Base-by-base conservation (phyloP, 1,284 basidiomycete species). In the Microbotryum lychnidis-dioicae region DNA sequence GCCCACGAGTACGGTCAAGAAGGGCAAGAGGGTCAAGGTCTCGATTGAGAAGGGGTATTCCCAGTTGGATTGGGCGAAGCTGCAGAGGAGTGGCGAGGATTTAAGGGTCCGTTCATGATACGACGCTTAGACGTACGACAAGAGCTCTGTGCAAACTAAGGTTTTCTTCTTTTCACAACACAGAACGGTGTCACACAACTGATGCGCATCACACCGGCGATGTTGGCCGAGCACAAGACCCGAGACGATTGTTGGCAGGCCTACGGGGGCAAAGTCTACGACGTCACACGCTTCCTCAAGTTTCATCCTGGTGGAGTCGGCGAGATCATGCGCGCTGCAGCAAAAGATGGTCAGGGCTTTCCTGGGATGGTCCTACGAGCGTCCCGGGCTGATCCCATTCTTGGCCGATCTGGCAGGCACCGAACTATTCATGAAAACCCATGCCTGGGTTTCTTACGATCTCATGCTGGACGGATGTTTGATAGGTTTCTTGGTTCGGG, bases 291-390 rank as follows among this genome's bases (percentile, higher is more conserved):
- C 0, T 98, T 97, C 75, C 76, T 97, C 7, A 80, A 85, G 1
- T 98, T 87, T 72, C 96, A 98, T 74, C 94, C 94, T 0, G 94
- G 94, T 14, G 96, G 94, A 8, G 89, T 87, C 76, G 85, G 86
- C 69, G 91, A 97, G 73, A 79, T 98, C 48, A 89, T 98, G 89
- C 83, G 94, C n/a, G 87, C 88, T 18, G 94, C 94, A 6, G 94
- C 96, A 1, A 80, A 91, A 61, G 96, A 98, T n/a, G 67, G 66
- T 68, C 25, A 54, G 66, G 53, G 5, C 31, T 45, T 46, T 21
- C 27, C 27, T 10, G 8, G 20, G 20, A n/a, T 1, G 33, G 16
- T 16, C 31, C 1, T 21, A 47, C 8, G 7, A n/a, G 50, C n/a
- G 7, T 8, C 27, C 23, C 31, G n/a, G 27, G n/a, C 14, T 25